These are phyloP conservation scores for Vaccinium corymbosum DNA, from an alignment of 148 eudicot species.

Conservation along the genomic window DNA sequence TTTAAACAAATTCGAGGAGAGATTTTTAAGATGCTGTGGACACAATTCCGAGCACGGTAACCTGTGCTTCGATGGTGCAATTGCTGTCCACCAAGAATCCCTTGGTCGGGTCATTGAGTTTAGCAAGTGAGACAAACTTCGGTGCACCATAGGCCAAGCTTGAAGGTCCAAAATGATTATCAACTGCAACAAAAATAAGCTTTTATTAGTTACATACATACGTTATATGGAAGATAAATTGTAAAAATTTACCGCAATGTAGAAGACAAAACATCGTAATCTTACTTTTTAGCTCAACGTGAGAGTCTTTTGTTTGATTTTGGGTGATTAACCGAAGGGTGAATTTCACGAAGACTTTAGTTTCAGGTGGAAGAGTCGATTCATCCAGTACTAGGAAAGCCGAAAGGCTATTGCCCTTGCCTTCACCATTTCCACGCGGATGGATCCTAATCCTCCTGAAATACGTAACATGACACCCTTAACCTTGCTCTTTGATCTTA, in stretches of 20 bases:
- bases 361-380: conserved; percentile 13
- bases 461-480: neutral
- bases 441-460: conserved; percentile 19
- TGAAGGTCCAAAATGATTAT: conserved; percentile 14
- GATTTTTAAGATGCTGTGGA: neutral
- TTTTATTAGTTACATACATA: neutral
- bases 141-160: neutral
- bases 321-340: neutral
- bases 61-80: conserved; percentile 7
- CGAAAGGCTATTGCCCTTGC: conserved; percentile 10
- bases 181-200: neutral
- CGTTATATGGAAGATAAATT: neutral
- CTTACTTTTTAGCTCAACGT: neutral
- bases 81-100: conserved; percentile 5
- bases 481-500: neutral
- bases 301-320: neutral
- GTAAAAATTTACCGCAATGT: neutral
- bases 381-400: conserved; percentile 1
- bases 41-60: conserved; percentile 14
- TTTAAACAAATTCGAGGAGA: neutral
- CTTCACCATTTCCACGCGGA: conserved; percentile 13
- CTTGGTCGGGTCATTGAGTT: conserved; percentile 16
- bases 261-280: neutral
- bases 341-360: conserved; percentile 6
- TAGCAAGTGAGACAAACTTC: conserved; percentile 12